These are phyloP conservation scores for Eucalyptus marginata DNA, from an alignment of 345 rosid species.

Conservation along the genomic window DNA sequence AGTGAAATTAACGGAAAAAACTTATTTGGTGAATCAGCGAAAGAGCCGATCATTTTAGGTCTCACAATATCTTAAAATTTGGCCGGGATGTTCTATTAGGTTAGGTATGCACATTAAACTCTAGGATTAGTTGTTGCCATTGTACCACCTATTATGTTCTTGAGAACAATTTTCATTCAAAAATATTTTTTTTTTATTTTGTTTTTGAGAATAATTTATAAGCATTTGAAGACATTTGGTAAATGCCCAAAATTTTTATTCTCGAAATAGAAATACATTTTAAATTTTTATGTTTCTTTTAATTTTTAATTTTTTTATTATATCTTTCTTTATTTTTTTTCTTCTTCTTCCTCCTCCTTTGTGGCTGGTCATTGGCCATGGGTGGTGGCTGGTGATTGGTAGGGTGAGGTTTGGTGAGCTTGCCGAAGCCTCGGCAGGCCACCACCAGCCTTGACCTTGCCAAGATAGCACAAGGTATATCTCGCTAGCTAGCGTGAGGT, in stretches of 20 bases:
- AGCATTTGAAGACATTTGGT: too few relatives aligned
- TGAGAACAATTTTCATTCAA: rapidly evolving
- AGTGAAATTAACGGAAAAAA: not conserved
- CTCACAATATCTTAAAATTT: not conserved
- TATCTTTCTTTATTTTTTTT: too few relatives aligned
- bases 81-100: not conserved
- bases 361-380: rapidly evolving
- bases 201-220: too few relatives aligned
- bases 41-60: not conserved
- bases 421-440: rapidly evolving
- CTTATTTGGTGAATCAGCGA: not conserved
- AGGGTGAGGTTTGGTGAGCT: too few relatives aligned
- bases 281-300: rapidly evolving
- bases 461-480: too few relatives aligned
- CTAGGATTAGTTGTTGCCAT: not conserved
- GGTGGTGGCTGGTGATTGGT: rapidly evolving
- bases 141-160: rapidly evolving
- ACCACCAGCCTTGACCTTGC: too few relatives aligned
- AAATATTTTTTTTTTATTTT: too few relatives aligned
- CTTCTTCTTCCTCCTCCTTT: too few relatives aligned
- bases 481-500: rapidly evolving
- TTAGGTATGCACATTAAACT: not conserved
- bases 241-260: too few relatives aligned
- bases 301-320: too few relatives aligned
- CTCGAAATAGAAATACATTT: too few relatives aligned